These are phyloP conservation scores for Xylaria curta DNA, from an alignment of 495 filamentous ascomycete genomes.

Conservation along the genomic window DNA sequence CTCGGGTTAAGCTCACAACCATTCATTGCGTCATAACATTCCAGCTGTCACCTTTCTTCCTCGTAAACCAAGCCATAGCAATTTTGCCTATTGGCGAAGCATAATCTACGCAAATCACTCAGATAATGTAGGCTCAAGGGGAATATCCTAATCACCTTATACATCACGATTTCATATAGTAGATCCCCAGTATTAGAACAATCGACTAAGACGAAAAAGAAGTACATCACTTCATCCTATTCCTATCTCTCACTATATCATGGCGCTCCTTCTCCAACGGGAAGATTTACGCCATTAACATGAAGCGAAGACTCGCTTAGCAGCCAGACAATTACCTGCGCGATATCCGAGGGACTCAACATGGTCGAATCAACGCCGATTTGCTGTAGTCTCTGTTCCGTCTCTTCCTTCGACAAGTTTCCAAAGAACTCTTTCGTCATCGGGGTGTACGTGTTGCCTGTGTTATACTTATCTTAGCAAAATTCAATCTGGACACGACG, in stretches of 20 bases:
- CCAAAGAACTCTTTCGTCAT: constrained; percentile 5
- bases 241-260: background rate
- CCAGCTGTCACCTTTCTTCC: background rate
- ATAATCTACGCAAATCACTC: background rate
- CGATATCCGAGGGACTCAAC: background rate
- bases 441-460: background rate
- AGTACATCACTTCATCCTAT: background rate
- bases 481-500: background rate
- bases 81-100: background rate
- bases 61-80: background rate
- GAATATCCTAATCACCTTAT: background rate
- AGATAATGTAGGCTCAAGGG: background rate
- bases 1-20: background rate
- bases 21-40: background rate
- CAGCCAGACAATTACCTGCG: constrained; percentile 1
- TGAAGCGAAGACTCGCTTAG: constrained; percentile 8
- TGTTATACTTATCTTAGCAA: background rate
- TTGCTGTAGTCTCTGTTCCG: background rate
- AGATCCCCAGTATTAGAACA: background rate
- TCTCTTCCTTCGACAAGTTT: constrained; percentile 6
- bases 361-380: background rate
- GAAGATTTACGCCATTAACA: background rate
- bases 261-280: constrained; percentile 3
- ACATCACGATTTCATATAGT: background rate
- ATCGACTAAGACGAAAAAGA: background rate